Percentiles rank a stretch among this genome's conserved stretches.
These are phyloP conservation scores for Drechslera avenae DNA, from an alignment of 2,329 filamentous ascomycete genomes.

Conservation along the genomic window DNA sequence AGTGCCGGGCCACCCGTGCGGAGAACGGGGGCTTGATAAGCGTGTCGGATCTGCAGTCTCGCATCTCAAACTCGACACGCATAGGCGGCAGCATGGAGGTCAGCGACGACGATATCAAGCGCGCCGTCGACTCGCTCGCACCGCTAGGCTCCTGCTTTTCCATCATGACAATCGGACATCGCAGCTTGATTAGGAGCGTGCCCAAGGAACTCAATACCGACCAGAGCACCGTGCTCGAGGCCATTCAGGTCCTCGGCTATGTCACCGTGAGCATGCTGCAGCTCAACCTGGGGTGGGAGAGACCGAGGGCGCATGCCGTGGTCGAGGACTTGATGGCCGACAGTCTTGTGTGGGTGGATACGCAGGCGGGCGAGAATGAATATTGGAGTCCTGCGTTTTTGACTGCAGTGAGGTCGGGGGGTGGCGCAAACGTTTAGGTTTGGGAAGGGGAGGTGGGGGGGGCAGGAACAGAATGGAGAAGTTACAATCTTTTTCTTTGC, in stretches of 20 bases:
- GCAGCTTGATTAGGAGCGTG: slow-evolving; percentile 87
- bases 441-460: too few relatives aligned
- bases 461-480: not conserved
- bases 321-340: slow-evolving; percentile 88
- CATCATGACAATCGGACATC: slow-evolving; percentile 80
- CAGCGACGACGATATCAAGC: slow-evolving; percentile 89
- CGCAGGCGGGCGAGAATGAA: slow-evolving; percentile 82
- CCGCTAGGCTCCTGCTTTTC: slow-evolving; percentile 89
- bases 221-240: slow-evolving; percentile 90
- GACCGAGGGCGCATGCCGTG: slow-evolving; percentile 82
- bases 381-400: slow-evolving; percentile 91
- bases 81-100: slow-evolving; percentile 76
- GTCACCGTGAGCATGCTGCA: slow-evolving; percentile 89
- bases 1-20: slow-evolving; percentile 81
- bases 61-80: slow-evolving; percentile 69
- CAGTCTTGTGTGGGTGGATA: slow-evolving; percentile 92
- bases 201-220: slow-evolving; percentile 95
- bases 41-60: slow-evolving; percentile 77
- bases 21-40: slow-evolving; percentile 95
- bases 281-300: slow-evolving; percentile 84
- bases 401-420: slow-evolving; percentile 17
- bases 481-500: not conserved
- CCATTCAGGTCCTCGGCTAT: slow-evolving; percentile 85
- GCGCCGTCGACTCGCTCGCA: slow-evolving; percentile 83
- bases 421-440: not conserved